Conservation (phyloP, 2,329 filamentous ascomycete species). For the Aspergillus fructus region DNA sequence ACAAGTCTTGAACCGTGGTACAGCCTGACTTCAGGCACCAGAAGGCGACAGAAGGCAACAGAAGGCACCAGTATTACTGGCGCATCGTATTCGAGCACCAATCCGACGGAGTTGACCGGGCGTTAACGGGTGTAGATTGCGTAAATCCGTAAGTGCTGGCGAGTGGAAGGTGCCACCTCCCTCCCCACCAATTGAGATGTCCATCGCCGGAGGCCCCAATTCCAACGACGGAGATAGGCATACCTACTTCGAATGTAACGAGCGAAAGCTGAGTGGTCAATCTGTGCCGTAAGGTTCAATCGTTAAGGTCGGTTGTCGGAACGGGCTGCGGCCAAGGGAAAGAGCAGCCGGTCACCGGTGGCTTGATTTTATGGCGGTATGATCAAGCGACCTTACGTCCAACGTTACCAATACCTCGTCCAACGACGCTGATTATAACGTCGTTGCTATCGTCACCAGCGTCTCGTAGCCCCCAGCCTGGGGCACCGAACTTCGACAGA, state of each 20-base stretch:
- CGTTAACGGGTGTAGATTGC: not conserved
- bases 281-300: not conserved
- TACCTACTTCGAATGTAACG: not conserved
- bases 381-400: constrained; percentile 77
- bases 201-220: not conserved
- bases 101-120: not conserved
- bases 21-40: no score
- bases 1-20: no score
- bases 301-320: not conserved
- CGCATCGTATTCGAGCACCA: not conserved
- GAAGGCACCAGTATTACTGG: not conserved
- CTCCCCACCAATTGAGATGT: not conserved
- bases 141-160: not conserved
- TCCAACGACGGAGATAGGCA: not conserved
- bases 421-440: constrained; percentile 86
- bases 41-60: no score
- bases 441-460: constrained; percentile 66
- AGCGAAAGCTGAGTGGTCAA: not conserved
- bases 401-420: constrained; percentile 89
- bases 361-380: not conserved
- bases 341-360: constrained; percentile 3
- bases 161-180: not conserved
- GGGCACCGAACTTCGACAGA: constrained; percentile 81
- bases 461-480: constrained; percentile 85
- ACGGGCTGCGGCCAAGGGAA: not conserved